Conservation (phyloP, 73 alveolate genomes). For the Blepharisma stoltei region DNA sequence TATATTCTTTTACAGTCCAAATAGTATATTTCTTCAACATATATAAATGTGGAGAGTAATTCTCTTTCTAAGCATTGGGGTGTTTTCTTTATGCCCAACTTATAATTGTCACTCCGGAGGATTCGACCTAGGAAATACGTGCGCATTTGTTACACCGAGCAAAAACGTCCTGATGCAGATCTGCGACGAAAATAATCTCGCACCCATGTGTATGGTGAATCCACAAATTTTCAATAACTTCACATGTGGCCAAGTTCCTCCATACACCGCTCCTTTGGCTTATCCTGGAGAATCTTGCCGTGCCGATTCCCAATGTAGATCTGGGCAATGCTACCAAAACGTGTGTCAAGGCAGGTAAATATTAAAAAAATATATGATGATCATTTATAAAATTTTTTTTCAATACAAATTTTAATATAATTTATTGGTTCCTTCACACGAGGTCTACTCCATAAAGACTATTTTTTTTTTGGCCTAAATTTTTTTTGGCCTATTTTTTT, state of each 20-base stretch:
- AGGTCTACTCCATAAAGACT: too few species aligned
- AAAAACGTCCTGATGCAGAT: not conserved
- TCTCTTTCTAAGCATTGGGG: too few species aligned
- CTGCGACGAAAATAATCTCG: not conserved
- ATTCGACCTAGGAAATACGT: not conserved
- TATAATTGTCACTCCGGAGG: not conserved
- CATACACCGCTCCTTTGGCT: not conserved
- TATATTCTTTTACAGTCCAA: too few species aligned
- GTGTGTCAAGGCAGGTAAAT: too few species aligned
- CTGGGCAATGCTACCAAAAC: not conserved
- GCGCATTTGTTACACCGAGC: not conserved
- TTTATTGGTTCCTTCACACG: too few species aligned
- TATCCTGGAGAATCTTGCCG: constrained; percentile 7
- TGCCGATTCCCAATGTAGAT: not conserved
- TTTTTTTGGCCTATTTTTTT: too few species aligned
- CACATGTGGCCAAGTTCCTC: not conserved
- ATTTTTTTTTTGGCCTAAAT: too few species aligned
- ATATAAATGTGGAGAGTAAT: too few species aligned
- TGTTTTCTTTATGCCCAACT: not conserved
- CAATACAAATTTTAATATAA: too few species aligned
- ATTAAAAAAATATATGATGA: too few species aligned
- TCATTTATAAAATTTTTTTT: too few species aligned
- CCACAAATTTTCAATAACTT: not conserved
- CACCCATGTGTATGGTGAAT: not conserved
- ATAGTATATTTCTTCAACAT: too few species aligned